Percentiles rank a stretch among this genome's conserved stretches.
These are phyloP conservation scores for Penicillium soppii DNA, from an alignment of 495 filamentous ascomycete species.

Conservation along the genomic window DNA sequence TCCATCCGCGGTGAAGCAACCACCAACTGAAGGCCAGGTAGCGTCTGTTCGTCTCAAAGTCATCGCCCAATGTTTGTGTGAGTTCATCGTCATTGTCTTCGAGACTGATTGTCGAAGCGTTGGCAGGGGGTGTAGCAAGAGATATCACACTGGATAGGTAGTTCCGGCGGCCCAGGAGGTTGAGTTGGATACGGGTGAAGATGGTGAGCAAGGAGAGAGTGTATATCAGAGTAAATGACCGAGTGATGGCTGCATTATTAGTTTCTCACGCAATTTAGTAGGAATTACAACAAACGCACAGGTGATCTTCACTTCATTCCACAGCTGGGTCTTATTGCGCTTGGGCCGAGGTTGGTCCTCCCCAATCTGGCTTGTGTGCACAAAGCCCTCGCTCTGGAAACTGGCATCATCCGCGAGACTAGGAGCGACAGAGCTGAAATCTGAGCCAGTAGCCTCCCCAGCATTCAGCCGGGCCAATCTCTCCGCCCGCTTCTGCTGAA, in stretches of 20 bases:
- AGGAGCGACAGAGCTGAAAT: constrained; percentile 68
- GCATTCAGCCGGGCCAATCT: constrained; percentile 57
- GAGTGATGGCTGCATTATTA: constrained; percentile 68
- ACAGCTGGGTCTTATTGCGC: constrained; percentile 87
- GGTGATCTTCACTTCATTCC: constrained; percentile 96
- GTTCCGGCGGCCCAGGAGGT: constrained; percentile 89
- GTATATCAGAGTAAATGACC: constrained; percentile 88
- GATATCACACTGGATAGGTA: constrained; percentile 95
- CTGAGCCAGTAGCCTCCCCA: constrained; percentile 53
- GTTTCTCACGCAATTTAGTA: not conserved
- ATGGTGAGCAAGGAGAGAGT: constrained; percentile 85
- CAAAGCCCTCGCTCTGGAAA: constrained; percentile 73
- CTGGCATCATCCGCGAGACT: constrained; percentile 82
- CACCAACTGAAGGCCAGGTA: constrained; percentile 98
- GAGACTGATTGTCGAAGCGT: constrained; percentile 70
- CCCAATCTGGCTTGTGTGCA: constrained; percentile 74
- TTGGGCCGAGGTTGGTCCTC: constrained; percentile 50
- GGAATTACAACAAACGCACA: constrained; percentile 55
- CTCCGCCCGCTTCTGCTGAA: constrained; percentile 90
- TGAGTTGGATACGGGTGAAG: constrained; percentile 93
- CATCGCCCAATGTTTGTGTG: constrained; percentile 78
- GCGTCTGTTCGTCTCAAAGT: constrained; percentile 89
- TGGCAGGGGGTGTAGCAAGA: constrained; percentile 62
- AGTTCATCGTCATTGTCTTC: constrained; percentile 87
- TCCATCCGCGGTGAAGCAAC: constrained; percentile 90